Percentiles rank a stretch among this genome's conserved stretches.
Evolutionary conservation across 768 basidiomycete species (phyloP).

Genomic region (Xerocomellus dryophilus): DNA sequence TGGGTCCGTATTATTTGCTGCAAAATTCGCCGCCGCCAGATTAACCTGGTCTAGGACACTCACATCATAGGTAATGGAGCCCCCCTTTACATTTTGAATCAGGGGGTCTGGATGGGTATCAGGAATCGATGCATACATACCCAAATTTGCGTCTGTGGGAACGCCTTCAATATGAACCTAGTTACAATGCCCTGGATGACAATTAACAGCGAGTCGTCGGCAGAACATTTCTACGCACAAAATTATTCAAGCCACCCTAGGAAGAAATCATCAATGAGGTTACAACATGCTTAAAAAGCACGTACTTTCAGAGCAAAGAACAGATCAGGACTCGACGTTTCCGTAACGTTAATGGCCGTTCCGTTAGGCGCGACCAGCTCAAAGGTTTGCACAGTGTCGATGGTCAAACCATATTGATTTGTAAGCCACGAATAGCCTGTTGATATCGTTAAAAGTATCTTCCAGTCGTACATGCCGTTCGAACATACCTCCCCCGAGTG

Average conservation of each 20-base stretch:
- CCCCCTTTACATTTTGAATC: slow-evolving; percentile 41
- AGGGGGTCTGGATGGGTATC: neutral
- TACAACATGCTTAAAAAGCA: neutral
- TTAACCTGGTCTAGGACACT: slow-evolving; percentile 11
- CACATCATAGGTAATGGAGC: slow-evolving; percentile 35
- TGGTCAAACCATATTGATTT: slow-evolving; percentile 57
- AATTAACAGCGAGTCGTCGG: neutral
- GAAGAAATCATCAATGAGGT: neutral
- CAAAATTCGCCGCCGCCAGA: slow-evolving; percentile 22
- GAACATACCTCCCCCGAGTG: slow-evolving; percentile 50
- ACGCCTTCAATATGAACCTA: slow-evolving; percentile 49
- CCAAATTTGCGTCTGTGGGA: slow-evolving; percentile 59
- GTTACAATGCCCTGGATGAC: slow-evolving; percentile 53
- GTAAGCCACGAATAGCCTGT: slow-evolving; percentile 43
- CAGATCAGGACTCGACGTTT: slow-evolving; percentile 35
- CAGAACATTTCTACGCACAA: slow-evolving; percentile 29
- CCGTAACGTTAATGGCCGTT: slow-evolving; percentile 35
- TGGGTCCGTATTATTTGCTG: slow-evolving; percentile 16
- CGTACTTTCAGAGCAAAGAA: slow-evolving; percentile 46
- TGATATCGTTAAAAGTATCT: neutral
- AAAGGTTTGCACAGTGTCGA: slow-evolving; percentile 52
- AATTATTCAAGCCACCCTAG: slow-evolving; percentile 65
- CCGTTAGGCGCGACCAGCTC: slow-evolving; percentile 54
- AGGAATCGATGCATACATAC: slow-evolving; percentile 34
- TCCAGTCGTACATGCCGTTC: neutral